Conservation (phyloP, 75 land plant species). For the Selaginella tamariscina region DNA sequence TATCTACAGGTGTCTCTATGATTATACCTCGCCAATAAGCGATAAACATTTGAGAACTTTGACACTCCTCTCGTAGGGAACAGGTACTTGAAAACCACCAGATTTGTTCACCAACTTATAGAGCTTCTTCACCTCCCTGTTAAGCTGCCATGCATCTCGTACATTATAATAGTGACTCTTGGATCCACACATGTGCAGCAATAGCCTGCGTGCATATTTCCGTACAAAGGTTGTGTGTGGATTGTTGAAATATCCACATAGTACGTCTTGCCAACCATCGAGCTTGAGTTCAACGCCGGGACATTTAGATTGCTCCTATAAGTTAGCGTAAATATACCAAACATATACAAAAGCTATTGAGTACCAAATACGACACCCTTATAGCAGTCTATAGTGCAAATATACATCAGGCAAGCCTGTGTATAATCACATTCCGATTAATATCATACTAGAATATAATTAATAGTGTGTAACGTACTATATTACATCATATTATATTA, state of each 20-base stretch:
- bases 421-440: too few species aligned
- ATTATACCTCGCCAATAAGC: conserved; percentile 70
- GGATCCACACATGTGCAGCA: conserved; percentile 89
- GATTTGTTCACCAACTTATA: conserved; percentile 70
- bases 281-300: conserved; percentile 52
- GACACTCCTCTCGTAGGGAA: conserved; percentile 85
- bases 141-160: conserved; percentile 89
- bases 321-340: too few species aligned
- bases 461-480: too few species aligned
- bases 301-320: conserved; percentile 31
- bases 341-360: too few species aligned
- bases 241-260: conserved; percentile 89
- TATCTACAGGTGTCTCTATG: too few species aligned
- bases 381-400: too few species aligned
- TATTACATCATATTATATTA: too few species aligned
- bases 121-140: conserved; percentile 61
- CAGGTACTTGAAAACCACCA: conserved; percentile 63
- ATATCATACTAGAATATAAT: too few species aligned
- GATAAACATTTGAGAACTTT: conserved; percentile 81
- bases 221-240: conserved; percentile 76
- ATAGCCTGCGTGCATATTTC: conserved; percentile 89
- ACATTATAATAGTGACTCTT: conserved; percentile 90
- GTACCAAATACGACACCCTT: too few species aligned
- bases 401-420: too few species aligned
- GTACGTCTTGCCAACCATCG: conserved; percentile 94